Base-by-base conservation (phyloP, 805 yeast genomes). In the Yamadazyma kitorensis region DNA sequence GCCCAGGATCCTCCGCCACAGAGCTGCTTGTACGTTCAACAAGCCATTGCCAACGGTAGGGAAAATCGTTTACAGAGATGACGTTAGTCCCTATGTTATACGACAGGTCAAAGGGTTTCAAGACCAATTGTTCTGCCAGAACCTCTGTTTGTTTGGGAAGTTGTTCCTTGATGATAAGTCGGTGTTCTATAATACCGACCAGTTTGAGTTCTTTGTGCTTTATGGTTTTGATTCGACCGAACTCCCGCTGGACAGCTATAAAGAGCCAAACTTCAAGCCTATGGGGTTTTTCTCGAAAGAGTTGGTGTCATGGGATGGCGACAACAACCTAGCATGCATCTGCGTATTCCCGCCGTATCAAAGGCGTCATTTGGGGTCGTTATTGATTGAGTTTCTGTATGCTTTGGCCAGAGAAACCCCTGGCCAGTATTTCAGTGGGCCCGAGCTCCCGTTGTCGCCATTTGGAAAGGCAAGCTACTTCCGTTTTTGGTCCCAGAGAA, bases 271-370 rank as follows among this genome's bases (percentile, higher is more conserved):
- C 17, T 57, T 40, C 34, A 54, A 62, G 33, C 89, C 91, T 2
- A 80, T 89, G 82, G 98, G 97, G 1, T 93, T 87, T 53, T 93
- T 87, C 51, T 88, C 97, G 10, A 85, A 86, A 47, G 98, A 93
- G 51, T 62, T 82, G 27, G 63, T 83, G 0, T 80, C 96, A 0
- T 78, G 79, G 73, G 91, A 85, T 34, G 72, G 77, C 33, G 86
- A 89, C 55, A 63, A 59, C 34, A 93, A 91, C 52, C 64, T 93
- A 24, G 96, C 97, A 0, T 93, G 98, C 52, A 84, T 93, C 9
- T 70, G 93, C 44, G 78, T 87, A 3, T 85, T 93, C 41, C 98
- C 98, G 1, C 96, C 96, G 3, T 93, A 78, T 54, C 98, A 91
- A 55, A 68, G 86, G 38, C 71, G 73, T 25, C 81, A 78, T 6